Percentiles rank a stretch among this genome's conserved stretches.
These are phyloP conservation scores for Pisolithus marmoratus DNA, from an alignment of 768 basidiomycete genomes.

Conservation along the genomic window DNA sequence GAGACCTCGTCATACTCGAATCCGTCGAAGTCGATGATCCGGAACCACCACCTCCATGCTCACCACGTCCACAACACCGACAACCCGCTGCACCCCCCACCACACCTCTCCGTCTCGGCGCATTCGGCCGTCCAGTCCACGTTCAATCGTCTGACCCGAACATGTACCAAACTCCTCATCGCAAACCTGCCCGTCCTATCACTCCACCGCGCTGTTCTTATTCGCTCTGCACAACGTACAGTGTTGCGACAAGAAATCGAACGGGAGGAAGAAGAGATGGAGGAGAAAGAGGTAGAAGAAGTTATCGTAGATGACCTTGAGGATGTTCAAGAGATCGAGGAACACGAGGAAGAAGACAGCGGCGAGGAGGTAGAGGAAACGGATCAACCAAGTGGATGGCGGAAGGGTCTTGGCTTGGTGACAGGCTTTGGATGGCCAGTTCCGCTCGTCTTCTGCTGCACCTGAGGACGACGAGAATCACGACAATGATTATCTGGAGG, in stretches of 20 bases:
- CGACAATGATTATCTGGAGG: not conserved
- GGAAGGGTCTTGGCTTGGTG: conserved; percentile 30
- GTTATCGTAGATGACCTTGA: conserved; percentile 30
- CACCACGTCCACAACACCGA: not conserved
- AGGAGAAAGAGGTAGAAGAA: conserved; percentile 49
- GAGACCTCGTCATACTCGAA: conserved; percentile 68
- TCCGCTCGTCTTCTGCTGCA: conserved; percentile 22
- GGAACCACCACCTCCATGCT: not conserved
- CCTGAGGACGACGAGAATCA: conserved; percentile 9
- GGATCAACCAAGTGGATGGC: conserved; percentile 19
- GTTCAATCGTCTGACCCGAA: not conserved
- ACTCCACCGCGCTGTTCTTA: conserved; percentile 64
- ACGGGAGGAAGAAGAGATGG: conserved; percentile 43
- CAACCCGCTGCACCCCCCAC: conserved; percentile 3
- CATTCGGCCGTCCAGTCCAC: conserved; percentile 1
- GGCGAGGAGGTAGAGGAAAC: conserved; percentile 2
- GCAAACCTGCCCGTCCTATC: conserved; percentile 35
- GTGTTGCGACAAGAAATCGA: conserved; percentile 48
- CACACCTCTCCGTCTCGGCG: conserved; percentile 4
- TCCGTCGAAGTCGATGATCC: conserved; percentile 41
- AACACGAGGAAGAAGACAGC: conserved; percentile 10
- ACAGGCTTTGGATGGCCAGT: conserved; percentile 25
- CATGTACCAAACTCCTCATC: conserved; percentile 18
- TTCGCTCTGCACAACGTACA: conserved; percentile 63
- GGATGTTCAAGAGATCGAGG: conserved; percentile 20